Percentiles rank a stretch among this genome's conserved stretches.
These are phyloP conservation scores for Boletus huronensis DNA, from an alignment of 768 basidiomycete species.

Conservation along the genomic window DNA sequence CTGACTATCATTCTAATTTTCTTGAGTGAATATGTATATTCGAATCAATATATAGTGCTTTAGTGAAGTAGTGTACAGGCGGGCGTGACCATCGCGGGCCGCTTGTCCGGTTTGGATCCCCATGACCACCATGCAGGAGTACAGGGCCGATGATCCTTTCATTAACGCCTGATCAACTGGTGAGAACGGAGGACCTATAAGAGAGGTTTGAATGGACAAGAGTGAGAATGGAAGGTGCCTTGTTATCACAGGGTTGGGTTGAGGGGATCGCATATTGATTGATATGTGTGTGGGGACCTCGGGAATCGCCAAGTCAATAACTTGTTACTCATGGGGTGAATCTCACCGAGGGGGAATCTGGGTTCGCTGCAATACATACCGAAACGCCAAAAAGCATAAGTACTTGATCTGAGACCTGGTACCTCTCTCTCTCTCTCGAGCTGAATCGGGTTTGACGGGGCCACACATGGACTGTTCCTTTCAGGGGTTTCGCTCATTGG, in stretches of 20 bases:
- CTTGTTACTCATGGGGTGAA: neutral
- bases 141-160: neutral
- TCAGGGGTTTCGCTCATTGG: too few relatives aligned
- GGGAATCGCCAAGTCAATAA: neutral
- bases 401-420: too few relatives aligned
- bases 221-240: neutral
- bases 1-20: conserved; percentile 17
- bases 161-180: neutral
- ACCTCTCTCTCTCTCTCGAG: too few relatives aligned
- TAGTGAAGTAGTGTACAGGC: too few relatives aligned
- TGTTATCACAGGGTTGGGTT: neutral
- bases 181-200: neutral
- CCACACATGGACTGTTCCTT: too few relatives aligned
- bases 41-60: neutral
- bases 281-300: neutral
- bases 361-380: neutral
- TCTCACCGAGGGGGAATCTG: neutral
- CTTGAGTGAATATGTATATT: conserved; percentile 6
- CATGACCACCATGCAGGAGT: neutral
- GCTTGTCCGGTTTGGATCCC: neutral
- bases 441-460: too few relatives aligned
- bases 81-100: too few relatives aligned
- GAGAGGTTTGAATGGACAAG: neutral
- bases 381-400: too few relatives aligned
- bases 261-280: neutral